These are phyloP conservation scores for Gossypium stocksii DNA, from an alignment of 345 rosid species.

Conservation along the genomic window DNA sequence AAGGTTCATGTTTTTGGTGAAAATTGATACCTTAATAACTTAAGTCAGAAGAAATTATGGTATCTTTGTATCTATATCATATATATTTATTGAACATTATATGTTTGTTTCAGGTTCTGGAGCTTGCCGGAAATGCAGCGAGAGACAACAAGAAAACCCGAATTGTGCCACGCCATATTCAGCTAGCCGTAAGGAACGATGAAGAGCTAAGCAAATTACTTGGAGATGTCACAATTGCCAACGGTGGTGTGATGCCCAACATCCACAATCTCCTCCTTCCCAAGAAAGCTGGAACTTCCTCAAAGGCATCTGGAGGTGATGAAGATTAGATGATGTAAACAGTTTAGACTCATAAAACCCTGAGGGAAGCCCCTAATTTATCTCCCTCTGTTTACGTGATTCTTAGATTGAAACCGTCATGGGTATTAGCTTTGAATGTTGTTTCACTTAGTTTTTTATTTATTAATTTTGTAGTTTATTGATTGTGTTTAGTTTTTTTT, in stretches of 20 bases:
- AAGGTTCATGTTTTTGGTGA: neutral
- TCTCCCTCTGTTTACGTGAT: neutral
- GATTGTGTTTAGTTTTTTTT: conserved; percentile 5
- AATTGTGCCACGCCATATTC: conserved; percentile 53
- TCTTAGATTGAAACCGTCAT: neutral
- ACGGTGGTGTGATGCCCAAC: conserved; percentile 95
- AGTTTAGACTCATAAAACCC: conserved; percentile 18
- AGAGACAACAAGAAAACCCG: conserved; percentile 63
- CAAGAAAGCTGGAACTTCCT: conserved; percentile 70
- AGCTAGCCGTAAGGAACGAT: conserved; percentile 79
- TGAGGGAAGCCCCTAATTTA: too few relatives aligned
- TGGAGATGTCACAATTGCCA: conserved; percentile 88
- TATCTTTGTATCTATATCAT: neutral
- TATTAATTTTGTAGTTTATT: neutral
- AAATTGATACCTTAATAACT: neutral
- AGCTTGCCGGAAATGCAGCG: conserved; percentile 89
- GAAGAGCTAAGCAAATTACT: conserved; percentile 95
- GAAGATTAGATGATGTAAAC: neutral
- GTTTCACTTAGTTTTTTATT: too few relatives aligned
- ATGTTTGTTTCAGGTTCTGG: conserved; percentile 50
- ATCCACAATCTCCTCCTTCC: conserved; percentile 93
- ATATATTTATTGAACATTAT: neutral
- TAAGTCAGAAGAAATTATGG: neutral
- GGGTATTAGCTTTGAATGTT: neutral
- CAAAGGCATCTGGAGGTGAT: conserved; percentile 58